Evolutionary conservation across 768 basidiomycete genomes (phyloP).

Genomic region (Dictyophora rubrovolvata): DNA sequence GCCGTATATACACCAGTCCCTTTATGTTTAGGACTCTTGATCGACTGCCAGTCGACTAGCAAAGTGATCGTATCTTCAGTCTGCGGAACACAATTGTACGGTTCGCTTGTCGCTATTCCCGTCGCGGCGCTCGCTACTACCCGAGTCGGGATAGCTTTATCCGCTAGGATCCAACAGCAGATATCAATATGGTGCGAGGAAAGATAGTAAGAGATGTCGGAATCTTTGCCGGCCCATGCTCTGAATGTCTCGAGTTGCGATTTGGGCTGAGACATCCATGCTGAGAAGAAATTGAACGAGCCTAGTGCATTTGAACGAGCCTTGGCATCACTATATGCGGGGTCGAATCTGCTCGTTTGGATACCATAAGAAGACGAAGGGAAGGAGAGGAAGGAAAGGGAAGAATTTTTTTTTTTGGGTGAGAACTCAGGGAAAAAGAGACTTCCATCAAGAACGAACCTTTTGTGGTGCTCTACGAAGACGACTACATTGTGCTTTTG

Average conservation of each 20-base stretch:
- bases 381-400: neutral
- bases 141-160: conserved; percentile 64
- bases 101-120: conserved; percentile 83
- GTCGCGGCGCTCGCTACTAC: conserved; percentile 87
- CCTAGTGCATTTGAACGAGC: conserved; percentile 61
- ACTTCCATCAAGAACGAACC: conserved; percentile 29
- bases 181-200: conserved; percentile 93
- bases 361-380: neutral
- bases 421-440: too few relatives aligned
- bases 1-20: conserved; percentile 91
- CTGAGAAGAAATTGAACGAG: conserved; percentile 92
- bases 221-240: conserved; percentile 91
- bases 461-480: conserved; percentile 93
- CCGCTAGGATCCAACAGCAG: conserved; percentile 76
- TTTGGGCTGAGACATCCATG: conserved; percentile 98
- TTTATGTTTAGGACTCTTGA: conserved; percentile 59
- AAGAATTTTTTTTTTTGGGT: neutral
- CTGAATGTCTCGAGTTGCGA: conserved; percentile 90
- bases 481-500: conserved; percentile 73
- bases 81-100: conserved; percentile 74
- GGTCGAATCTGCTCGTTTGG: conserved; percentile 52
- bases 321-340: conserved; percentile 86
- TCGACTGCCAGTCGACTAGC: conserved; percentile 87
- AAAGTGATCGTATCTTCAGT: conserved; percentile 96
- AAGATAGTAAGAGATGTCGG: conserved; percentile 93